Evolutionary conservation across 2,329 filamentous ascomycete genomes (phyloP).

Genomic region (Domatiomyces globalis): DNA sequence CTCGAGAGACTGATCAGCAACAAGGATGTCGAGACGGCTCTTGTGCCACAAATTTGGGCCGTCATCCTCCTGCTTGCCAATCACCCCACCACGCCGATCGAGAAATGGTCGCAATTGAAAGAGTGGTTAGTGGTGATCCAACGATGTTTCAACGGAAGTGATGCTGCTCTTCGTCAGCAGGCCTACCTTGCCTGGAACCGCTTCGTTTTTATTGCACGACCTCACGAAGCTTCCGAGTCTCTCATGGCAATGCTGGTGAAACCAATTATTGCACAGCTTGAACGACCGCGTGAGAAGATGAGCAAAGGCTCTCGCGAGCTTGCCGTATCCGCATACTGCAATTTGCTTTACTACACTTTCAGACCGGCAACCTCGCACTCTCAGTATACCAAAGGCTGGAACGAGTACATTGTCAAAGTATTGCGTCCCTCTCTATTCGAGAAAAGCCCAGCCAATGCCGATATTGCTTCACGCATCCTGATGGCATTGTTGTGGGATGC

Average conservation of each 20-base stretch:
- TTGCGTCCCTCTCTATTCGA: slow-evolving; percentile 43
- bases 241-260: slow-evolving; percentile 51
- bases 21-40: slow-evolving; percentile 41
- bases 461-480: slow-evolving; percentile 54
- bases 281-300: slow-evolving; percentile 41
- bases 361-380: slow-evolving; percentile 51
- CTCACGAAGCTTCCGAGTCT: slow-evolving; percentile 43
- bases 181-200: slow-evolving; percentile 78
- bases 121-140: slow-evolving; percentile 69
- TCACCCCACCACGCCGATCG: slow-evolving; percentile 41
- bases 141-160: slow-evolving; percentile 66
- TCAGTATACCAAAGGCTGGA: slow-evolving; percentile 68
- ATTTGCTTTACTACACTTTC: slow-evolving; percentile 69
- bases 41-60: slow-evolving; percentile 82
- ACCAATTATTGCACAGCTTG: slow-evolving; percentile 55
- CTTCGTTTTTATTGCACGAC: slow-evolving; percentile 59
- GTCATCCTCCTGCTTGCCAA: slow-evolving; percentile 65
- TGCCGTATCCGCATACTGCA: slow-evolving; percentile 60
- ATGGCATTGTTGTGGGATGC: slow-evolving; percentile 47
- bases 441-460: slow-evolving; percentile 36
- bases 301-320: slow-evolving; percentile 33
- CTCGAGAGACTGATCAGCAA: slow-evolving; percentile 52
- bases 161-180: slow-evolving; percentile 55
- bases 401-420: slow-evolving; percentile 53
- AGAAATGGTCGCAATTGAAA: slow-evolving; percentile 56